Evolutionary conservation across 1,284 basidiomycete genomes (phyloP).

Genomic region (Neonothopanus nambi): DNA sequence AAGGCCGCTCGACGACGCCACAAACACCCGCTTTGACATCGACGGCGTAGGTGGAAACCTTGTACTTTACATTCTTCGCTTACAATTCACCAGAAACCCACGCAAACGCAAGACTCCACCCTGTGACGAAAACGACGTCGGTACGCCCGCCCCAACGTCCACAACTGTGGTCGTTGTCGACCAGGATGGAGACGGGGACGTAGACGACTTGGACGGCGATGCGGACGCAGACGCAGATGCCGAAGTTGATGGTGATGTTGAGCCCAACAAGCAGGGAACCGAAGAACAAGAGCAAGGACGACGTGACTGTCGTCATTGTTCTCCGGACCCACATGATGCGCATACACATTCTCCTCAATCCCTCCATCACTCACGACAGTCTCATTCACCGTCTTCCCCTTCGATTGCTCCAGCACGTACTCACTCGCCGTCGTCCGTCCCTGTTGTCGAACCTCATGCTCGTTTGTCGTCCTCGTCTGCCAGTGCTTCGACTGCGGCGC

Average conservation of each 20-base stretch:
- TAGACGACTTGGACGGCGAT: neutral
- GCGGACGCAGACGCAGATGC: neutral
- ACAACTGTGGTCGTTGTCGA: constrained; percentile 6
- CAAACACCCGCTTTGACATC: neutral
- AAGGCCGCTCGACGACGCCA: constrained; percentile 1
- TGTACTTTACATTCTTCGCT: neutral
- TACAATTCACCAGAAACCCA: neutral
- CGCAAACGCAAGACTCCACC: constrained; percentile 14
- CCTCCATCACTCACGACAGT: no score
- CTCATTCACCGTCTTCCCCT: no score
- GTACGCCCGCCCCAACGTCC: neutral
- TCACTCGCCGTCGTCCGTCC: no score
- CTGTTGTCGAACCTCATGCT: no score
- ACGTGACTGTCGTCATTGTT: neutral
- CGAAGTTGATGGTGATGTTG: neutral
- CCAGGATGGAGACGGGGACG: neutral
- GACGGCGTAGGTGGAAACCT: neutral
- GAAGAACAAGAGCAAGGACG: no score
- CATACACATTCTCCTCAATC: no score
- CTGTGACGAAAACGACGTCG: neutral
- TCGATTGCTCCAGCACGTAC: no score
- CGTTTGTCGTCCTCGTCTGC: no score
- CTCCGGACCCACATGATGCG: neutral
- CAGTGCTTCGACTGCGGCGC: no score
- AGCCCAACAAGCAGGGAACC: neutral